phyloP scores from a whole-genome alignment of 352 stramenopile genomes.

The Phytophthora uliginosa region DNA sequence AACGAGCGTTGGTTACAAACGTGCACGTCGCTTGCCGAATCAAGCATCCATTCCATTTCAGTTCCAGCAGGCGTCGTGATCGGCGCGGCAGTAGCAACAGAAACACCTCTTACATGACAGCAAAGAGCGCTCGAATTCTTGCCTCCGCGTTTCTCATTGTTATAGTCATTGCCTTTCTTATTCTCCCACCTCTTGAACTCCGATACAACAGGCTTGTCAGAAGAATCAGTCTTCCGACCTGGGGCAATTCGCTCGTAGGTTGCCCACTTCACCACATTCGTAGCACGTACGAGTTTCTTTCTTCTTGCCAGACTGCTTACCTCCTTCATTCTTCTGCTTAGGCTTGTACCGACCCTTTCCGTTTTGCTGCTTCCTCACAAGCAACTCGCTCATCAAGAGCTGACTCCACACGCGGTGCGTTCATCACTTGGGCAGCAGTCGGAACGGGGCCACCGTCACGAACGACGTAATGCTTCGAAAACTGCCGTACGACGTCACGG shows the following conservation, averaged over 20 bases:
- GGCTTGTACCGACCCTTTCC: neutral
- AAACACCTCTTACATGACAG: conserved; percentile 2
- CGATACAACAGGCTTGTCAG: conserved; percentile 2
- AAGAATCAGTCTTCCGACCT: conserved; percentile 1
- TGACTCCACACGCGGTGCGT: neutral
- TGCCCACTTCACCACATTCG: conserved; percentile 10
- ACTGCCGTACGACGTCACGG: conserved; percentile 17
- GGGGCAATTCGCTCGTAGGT: conserved; percentile 12
- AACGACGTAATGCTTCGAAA: conserved; percentile 24
- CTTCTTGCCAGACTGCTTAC: conserved; percentile 1
- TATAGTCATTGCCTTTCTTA: neutral
- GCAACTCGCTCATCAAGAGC: conserved; percentile 13
- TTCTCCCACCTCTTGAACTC: conserved; percentile 23
- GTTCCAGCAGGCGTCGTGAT: neutral
- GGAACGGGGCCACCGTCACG: conserved; percentile 8
- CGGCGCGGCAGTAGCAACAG: conserved; percentile 6
- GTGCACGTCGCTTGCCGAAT: conserved; percentile 14
- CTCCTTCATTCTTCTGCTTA: neutral
- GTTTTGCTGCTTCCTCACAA: neutral
- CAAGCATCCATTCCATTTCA: conserved; percentile 16
- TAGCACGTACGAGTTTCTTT: conserved; percentile 6
- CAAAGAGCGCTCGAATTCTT: conserved; percentile 2
- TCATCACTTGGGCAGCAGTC: conserved; percentile 2
- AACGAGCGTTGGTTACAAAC: conserved; percentile 10
- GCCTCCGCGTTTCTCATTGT: neutral